phyloP scores from a whole-genome alignment of 1,284 basidiomycete species.

The Trichosporon inkin region DNA sequence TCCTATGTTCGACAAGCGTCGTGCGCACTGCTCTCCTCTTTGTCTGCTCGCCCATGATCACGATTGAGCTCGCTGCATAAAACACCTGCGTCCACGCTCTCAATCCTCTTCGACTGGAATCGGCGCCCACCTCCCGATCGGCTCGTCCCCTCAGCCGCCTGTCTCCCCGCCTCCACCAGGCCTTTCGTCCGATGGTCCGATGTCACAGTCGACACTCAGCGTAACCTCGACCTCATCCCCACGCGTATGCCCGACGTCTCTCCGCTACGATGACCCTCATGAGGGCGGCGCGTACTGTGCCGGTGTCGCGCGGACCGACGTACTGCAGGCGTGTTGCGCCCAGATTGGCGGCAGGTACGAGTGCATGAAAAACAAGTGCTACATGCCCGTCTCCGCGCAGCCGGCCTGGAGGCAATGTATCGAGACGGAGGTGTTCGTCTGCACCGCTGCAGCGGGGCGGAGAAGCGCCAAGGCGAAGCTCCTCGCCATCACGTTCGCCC shows the following conservation, averaged over 20 bases:
- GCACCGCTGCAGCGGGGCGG: background rate
- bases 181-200: too few species aligned
- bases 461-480: background rate
- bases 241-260: background rate
- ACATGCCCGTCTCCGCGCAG: background rate
- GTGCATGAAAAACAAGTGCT: constrained; percentile 8
- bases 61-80: too few species aligned
- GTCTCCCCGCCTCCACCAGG: too few species aligned
- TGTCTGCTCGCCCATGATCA: too few species aligned
- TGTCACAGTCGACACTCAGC: background rate
- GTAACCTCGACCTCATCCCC: background rate
- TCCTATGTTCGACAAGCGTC: too few species aligned
- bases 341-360: background rate
- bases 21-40: too few species aligned
- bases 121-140: too few species aligned
- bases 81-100: too few species aligned
- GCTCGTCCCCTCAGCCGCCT: too few species aligned
- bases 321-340: background rate
- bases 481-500: constrained; percentile 1
- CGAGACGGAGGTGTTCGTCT: background rate
- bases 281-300: constrained; percentile 2
- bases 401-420: background rate
- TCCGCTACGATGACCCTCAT: background rate
- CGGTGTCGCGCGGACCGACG: background rate
- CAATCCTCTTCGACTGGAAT: too few species aligned